A percentile compares a stretch with the other conserved stretches of the same genome.
Conservation (phyloP, 108 stramenopile genomes). For the Stephanodiscus triporus region DNA sequence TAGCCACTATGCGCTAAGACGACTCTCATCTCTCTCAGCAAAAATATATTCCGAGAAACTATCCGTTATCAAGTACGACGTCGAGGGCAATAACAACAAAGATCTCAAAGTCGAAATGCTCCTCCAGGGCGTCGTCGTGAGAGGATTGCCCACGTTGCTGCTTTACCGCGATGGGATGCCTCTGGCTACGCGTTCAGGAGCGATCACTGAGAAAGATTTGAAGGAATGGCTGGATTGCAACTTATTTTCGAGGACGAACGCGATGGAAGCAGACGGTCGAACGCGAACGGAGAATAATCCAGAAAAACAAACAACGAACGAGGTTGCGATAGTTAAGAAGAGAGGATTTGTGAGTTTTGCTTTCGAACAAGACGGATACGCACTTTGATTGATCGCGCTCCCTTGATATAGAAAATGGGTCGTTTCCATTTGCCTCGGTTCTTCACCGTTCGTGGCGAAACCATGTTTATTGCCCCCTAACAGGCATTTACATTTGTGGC, state of each 20-base stretch:
- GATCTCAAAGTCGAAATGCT: slow-evolving; percentile 68
- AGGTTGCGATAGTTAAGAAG: background rate
- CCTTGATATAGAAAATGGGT: no score
- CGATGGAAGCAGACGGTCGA: background rate
- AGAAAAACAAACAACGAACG: background rate
- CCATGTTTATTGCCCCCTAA: no score
- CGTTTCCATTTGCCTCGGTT: no score
- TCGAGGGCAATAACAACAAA: slow-evolving; percentile 51
- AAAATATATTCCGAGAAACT: slow-evolving; percentile 43
- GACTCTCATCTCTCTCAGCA: slow-evolving; percentile 14
- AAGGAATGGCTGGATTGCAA: slow-evolving; percentile 54
- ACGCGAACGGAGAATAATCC: background rate
- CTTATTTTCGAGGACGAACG: slow-evolving; percentile 23
- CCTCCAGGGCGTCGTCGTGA: slow-evolving; percentile 58
- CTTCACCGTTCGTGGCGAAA: no score
- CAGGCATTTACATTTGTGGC: no score
- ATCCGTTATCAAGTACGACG: slow-evolving; percentile 61
- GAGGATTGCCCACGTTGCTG: slow-evolving; percentile 61
- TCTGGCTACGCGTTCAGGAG: slow-evolving; percentile 53
- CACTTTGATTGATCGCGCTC: background rate
- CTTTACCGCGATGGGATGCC: slow-evolving; percentile 48
- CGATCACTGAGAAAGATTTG: slow-evolving; percentile 48
- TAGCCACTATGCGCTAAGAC: background rate
- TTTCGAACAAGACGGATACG: slow-evolving; percentile 1
- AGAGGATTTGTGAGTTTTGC: slow-evolving; percentile 18